Base-by-base conservation (phyloP, 768 basidiomycete species). In the Dacryopinax primogenitus region DNA sequence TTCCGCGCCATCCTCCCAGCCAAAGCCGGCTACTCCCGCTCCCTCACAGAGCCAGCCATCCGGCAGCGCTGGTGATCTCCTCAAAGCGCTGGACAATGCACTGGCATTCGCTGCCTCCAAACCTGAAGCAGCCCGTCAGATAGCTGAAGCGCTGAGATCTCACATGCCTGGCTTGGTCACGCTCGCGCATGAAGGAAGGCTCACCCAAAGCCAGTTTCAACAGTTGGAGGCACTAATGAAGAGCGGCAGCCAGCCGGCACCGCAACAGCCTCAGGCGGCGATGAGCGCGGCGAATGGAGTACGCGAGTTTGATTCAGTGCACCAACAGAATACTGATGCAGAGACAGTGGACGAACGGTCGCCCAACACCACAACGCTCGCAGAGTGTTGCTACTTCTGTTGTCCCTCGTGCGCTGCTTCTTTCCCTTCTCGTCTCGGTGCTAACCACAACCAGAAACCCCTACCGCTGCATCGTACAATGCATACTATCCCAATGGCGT, bases 71-170 rank as follows among this genome's bases (percentile, higher is more conserved):
- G 15, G 26, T 30, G 51, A 58, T 30, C 51, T 58, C 13, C 51
- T 58, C 51, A 58, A 58, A 30, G 51, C 51, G 51, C 51, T 58
- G 26, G 51, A 58, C 51, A 58, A 58, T 30, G 51, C 51, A 3
- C 51, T 58, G 11, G 51, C 51, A 23, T 58, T 58, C 51, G 51
- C 51, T 2, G 51, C 51, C 30, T 58, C 51, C 26, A 58, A 58
- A 30, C 51, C 51, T 4, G 51, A 58, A 30, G 51, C 51, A 18
- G 51, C 51, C 15, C 51, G 51, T 23, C 51, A 58, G 51, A 58
- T 58, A 7, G 51, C 51, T 28, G 51, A 58, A 30, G 51, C 51
- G 51, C 51, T 58, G 13, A 58, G 32, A 30, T 3, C 26, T 6
- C 51, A 58, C 32, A 58, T 58, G 51, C 51, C 51, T 23, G 51